Evolutionary conservation across 2,329 filamentous ascomycete genomes (phyloP).

Genomic region (Fusarium solani-melongenae): DNA sequence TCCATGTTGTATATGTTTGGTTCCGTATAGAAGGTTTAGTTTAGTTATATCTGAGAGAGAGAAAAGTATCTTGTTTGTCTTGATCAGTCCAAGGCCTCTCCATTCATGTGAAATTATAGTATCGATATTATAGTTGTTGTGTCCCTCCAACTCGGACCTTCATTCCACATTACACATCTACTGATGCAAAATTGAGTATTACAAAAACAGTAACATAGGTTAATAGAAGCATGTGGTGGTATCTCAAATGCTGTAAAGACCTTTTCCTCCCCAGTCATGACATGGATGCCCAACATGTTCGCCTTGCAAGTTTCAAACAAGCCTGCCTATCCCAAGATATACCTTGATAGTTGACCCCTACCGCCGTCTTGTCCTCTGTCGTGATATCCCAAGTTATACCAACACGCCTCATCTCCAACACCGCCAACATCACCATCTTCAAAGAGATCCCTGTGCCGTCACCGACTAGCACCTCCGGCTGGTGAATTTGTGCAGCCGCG

Average conservation of each 20-base stretch:
- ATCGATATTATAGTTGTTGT: not conserved
- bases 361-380: not conserved
- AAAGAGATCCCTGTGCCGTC: not conserved
- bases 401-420: not conserved
- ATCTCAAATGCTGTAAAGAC: constrained; percentile 36
- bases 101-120: not conserved
- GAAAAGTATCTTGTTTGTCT: not conserved
- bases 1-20: constrained; percentile 30
- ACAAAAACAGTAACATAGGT: not conserved
- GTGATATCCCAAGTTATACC: not conserved
- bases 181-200: not conserved
- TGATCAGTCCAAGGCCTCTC: not conserved
- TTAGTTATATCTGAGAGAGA: not conserved
- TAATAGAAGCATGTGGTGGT: constrained; percentile 31
- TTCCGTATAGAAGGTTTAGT: constrained; percentile 22
- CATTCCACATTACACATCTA: not conserved
- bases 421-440: not conserved
- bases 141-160: not conserved
- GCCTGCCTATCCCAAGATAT: constrained; percentile 18
- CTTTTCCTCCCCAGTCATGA: constrained; percentile 19
- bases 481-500: constrained; percentile 11
- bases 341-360: not conserved
- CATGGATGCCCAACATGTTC: constrained; percentile 17
- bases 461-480: constrained; percentile 6
- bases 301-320: constrained; percentile 21